These are phyloP conservation scores for Blastobotrys serpentis DNA, from an alignment of 1,139 yeast genomes.

Conservation along the genomic window DNA sequence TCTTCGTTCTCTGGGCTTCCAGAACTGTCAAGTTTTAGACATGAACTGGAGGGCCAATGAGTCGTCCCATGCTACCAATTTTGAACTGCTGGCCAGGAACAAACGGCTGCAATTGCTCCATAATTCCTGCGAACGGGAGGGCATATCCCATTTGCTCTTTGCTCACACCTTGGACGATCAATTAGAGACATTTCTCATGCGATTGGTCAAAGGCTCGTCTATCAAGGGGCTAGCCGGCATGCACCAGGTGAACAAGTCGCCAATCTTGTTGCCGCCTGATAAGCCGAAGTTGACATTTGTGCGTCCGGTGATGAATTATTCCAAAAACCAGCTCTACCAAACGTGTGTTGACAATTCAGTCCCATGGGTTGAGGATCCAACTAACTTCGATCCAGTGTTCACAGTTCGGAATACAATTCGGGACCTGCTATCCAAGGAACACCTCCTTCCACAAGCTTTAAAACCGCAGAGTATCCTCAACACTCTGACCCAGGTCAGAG, in stretches of 20 bases:
- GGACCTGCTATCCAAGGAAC: slow-evolving; percentile 20
- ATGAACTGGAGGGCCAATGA: slow-evolving; percentile 38
- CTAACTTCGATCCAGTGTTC: slow-evolving; percentile 54
- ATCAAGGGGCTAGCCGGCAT: slow-evolving; percentile 56
- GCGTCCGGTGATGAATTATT: slow-evolving; percentile 55
- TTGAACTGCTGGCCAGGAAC: slow-evolving; percentile 38
- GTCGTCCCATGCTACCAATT: slow-evolving; percentile 21
- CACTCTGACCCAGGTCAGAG: slow-evolving; percentile 10
- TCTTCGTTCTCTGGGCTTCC: slow-evolving; percentile 44
- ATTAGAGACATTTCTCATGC: slow-evolving; percentile 62
- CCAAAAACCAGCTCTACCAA: slow-evolving; percentile 47
- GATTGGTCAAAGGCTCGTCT: slow-evolving; percentile 56
- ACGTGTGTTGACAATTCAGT: slow-evolving; percentile 47
- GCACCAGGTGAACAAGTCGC: slow-evolving; percentile 27
- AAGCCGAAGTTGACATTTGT: slow-evolving; percentile 27
- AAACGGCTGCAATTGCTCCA: slow-evolving; percentile 50
- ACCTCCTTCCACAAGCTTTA: slow-evolving; percentile 10
- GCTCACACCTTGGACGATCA: slow-evolving; percentile 77
- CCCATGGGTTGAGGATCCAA: slow-evolving; percentile 66
- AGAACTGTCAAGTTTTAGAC: slow-evolving; percentile 40
- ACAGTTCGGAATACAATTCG: slow-evolving; percentile 55
- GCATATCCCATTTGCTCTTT: slow-evolving; percentile 44
- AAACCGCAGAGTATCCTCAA: background rate
- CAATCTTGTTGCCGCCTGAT: slow-evolving; percentile 29
- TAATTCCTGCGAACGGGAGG: slow-evolving; percentile 39